Conservation (phyloP, 2,329 filamentous ascomycete genomes). For the Aschersonia sp. region DNA sequence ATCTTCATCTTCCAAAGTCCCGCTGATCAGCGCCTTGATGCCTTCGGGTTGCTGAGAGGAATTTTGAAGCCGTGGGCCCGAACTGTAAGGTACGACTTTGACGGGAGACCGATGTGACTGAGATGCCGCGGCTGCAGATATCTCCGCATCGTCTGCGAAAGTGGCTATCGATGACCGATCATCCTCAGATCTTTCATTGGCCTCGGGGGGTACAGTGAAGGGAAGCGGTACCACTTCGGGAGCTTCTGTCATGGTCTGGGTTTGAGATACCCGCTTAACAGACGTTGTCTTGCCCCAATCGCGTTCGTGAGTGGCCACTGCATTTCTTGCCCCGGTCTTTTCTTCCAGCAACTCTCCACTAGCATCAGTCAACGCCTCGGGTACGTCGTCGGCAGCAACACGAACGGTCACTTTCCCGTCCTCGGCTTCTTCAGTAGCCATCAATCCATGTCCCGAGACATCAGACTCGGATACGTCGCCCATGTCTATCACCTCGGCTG, state of each 20-base stretch:
- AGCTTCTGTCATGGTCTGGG: slow-evolving; percentile 18
- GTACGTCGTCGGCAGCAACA: slow-evolving; percentile 34
- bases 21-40: slow-evolving; percentile 2
- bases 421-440: slow-evolving; percentile 24
- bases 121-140: slow-evolving; percentile 9
- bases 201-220: slow-evolving; percentile 41
- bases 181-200: slow-evolving; percentile 24
- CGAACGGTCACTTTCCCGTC: slow-evolving; percentile 36
- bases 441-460: slow-evolving; percentile 17
- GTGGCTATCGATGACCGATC: slow-evolving; percentile 56
- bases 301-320: slow-evolving; percentile 7
- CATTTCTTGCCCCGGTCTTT: slow-evolving; percentile 12
- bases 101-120: slow-evolving; percentile 22
- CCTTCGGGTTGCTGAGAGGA: slow-evolving; percentile 21
- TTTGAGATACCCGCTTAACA: slow-evolving; percentile 6
- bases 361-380: slow-evolving; percentile 11
- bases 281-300: slow-evolving; percentile 9
- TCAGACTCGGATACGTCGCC: slow-evolving; percentile 27
- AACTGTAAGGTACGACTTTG: slow-evolving; percentile 33
- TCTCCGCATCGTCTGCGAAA: slow-evolving; percentile 47
- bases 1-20: slow-evolving; percentile 13
- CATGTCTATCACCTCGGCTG: slow-evolving; percentile 40
- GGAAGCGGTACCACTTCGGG: slow-evolving; percentile 48
- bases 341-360: slow-evolving; percentile 13
- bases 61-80: slow-evolving; percentile 27